Conservation (phyloP, 306 rosid genomes). For the Rubus parviflorus region DNA sequence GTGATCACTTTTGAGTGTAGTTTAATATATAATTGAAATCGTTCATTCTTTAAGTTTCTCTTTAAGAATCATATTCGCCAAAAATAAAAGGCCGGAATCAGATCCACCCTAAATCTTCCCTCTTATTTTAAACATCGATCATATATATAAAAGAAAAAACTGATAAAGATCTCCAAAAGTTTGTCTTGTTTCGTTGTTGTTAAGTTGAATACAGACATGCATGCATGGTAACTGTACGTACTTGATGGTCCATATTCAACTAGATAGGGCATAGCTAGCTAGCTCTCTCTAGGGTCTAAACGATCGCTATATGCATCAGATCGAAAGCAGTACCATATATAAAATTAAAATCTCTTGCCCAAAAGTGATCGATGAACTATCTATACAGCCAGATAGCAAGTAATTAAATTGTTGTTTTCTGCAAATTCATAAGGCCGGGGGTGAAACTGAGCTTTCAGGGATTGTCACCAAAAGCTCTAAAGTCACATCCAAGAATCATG, state of each 20-base stretch:
- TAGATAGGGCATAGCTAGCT: background rate
- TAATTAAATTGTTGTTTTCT: background rate
- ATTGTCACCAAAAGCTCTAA: background rate
- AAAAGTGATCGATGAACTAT: background rate
- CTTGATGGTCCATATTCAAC: background rate
- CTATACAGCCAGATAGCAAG: background rate
- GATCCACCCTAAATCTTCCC: background rate
- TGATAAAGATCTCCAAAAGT: background rate
- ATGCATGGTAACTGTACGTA: background rate
- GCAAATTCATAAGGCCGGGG: background rate
- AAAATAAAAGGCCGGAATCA: background rate
- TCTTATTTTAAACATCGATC: background rate
- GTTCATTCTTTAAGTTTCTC: background rate
- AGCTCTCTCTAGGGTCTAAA: background rate
- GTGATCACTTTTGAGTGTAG: background rate
- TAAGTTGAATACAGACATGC: background rate
- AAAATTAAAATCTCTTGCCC: background rate
- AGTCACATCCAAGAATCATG: conserved; percentile 3
- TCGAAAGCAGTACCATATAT: background rate
- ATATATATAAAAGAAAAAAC: background rate
- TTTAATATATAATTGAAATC: background rate
- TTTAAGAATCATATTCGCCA: background rate
- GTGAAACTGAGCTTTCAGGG: conserved; percentile 3
- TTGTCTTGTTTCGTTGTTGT: background rate
- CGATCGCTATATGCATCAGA: background rate